phyloP scores from a whole-genome alignment of 2,329 filamentous ascomycete species.

The Blastomyces parvus region DNA sequence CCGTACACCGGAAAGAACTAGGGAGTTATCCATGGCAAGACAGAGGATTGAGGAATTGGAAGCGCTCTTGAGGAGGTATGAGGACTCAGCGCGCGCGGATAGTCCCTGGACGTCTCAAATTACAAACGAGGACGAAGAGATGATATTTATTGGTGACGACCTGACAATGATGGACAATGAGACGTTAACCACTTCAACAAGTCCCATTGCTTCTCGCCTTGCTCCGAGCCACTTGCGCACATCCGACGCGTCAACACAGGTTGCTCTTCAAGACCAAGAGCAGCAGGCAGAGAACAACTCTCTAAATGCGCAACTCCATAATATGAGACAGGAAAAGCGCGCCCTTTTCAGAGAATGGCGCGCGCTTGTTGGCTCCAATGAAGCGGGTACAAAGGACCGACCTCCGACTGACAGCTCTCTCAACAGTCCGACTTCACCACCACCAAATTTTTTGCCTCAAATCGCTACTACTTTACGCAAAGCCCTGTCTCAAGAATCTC shows the following conservation, averaged over 20 bases:
- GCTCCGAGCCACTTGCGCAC: not conserved
- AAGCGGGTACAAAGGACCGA: conserved; percentile 10
- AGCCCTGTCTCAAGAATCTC: conserved; percentile 30
- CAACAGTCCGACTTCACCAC: conserved; percentile 23
- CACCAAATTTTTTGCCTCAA: conserved; percentile 31
- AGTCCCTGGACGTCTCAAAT: not conserved
- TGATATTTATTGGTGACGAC: conserved; percentile 15
- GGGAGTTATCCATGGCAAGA: conserved; percentile 3
- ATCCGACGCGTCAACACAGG: conserved; percentile 10
- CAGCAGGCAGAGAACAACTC: conserved; percentile 10
- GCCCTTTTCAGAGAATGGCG: conserved; percentile 34
- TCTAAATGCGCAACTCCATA: conserved; percentile 31
- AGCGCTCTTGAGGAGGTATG: conserved; percentile 7
- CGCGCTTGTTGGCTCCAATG: conserved; percentile 20
- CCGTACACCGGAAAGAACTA: conserved; percentile 19
- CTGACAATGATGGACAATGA: conserved; percentile 7
- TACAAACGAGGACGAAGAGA: conserved; percentile 17
- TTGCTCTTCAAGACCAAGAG: conserved; percentile 9
- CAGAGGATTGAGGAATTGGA: conserved; percentile 18
- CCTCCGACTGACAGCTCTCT: not conserved
- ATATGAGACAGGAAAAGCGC: conserved; percentile 32
- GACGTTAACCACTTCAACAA: conserved; percentile 5
- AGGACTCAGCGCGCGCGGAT: not conserved
- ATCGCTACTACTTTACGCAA: conserved; percentile 29
- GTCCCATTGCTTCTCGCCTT: not conserved